Percentiles rank a stretch among this genome's conserved stretches.
Evolutionary conservation across 2,329 filamentous ascomycete genomes (phyloP).

Genomic region (Colletotrichum liriopes): DNA sequence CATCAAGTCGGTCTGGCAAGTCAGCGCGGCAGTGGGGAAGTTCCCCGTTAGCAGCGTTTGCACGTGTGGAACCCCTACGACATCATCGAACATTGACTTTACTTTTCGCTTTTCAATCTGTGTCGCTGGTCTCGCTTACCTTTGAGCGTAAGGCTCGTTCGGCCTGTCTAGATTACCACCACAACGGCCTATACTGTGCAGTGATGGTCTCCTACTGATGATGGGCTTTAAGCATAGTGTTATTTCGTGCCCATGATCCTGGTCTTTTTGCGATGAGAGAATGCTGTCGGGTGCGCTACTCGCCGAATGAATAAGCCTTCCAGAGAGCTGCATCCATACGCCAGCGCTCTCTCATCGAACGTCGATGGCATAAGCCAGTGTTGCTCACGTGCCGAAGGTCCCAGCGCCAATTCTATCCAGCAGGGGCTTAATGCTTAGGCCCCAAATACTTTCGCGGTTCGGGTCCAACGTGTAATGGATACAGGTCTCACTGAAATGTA

Average conservation of each 20-base stretch:
- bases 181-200: neutral
- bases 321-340: neutral
- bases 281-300: neutral
- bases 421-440: neutral
- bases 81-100: conserved; percentile 10
- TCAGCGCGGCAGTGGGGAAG: conserved; percentile 12
- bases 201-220: neutral
- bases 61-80: conserved; percentile 18
- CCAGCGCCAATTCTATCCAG: neutral
- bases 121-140: neutral
- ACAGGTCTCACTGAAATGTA: neutral
- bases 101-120: neutral
- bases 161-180: neutral
- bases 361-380: neutral
- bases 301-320: neutral
- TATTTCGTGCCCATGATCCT: neutral
- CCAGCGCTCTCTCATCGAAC: neutral
- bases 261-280: neutral
- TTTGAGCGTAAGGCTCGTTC: neutral
- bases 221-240: neutral
- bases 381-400: neutral
- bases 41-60: conserved; percentile 23
- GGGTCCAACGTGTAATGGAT: neutral
- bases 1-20: neutral
- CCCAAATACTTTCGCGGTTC: neutral